These are phyloP conservation scores for Cicer judaicum DNA, from an alignment of 306 rosid species.

Conservation along the genomic window DNA sequence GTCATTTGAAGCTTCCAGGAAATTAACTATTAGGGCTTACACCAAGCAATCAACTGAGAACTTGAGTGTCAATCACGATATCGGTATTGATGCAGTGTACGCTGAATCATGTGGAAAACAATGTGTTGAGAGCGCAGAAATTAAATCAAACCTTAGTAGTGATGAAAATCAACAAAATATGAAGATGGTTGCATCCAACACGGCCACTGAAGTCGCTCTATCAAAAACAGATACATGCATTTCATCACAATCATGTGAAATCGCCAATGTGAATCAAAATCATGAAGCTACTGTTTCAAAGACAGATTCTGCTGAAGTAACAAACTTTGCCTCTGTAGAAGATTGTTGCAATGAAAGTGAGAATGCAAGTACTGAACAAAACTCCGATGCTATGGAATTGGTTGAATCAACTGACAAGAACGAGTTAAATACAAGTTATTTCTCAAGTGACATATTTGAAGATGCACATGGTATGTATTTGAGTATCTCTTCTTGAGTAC, in stretches of 20 bases:
- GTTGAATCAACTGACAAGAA: conserved; percentile 39
- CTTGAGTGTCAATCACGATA: conserved; percentile 42
- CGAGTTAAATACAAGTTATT: conserved; percentile 46
- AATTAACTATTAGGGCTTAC: conserved; percentile 39
- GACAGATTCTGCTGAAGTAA: conserved; percentile 43
- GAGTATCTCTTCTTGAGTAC: conserved; percentile 20
- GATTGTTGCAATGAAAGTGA: conserved; percentile 50
- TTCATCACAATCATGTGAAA: conserved; percentile 47
- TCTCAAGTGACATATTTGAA: conserved; percentile 44
- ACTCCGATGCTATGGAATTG: conserved; percentile 25
- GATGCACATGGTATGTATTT: conserved; percentile 59
- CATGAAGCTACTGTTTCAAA: conserved; percentile 42
- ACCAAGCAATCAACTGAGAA: conserved; percentile 41
- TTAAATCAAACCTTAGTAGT: conserved; percentile 32
- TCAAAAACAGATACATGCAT: conserved; percentile 33
- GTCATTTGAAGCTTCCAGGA: conserved; percentile 43
- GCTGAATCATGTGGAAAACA: conserved; percentile 33
- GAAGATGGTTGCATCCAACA: conserved; percentile 28
- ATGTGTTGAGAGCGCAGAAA: conserved; percentile 35
- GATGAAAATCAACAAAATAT: conserved; percentile 38
- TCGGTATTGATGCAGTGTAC: conserved; percentile 39
- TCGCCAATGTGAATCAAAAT: conserved; percentile 43
- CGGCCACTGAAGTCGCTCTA: conserved; percentile 26
- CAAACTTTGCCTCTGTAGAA: conserved; percentile 31
- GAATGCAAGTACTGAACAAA: conserved; percentile 45